Conservation (phyloP, 345 rosid species). For the Noccaea caerulescens region DNA sequence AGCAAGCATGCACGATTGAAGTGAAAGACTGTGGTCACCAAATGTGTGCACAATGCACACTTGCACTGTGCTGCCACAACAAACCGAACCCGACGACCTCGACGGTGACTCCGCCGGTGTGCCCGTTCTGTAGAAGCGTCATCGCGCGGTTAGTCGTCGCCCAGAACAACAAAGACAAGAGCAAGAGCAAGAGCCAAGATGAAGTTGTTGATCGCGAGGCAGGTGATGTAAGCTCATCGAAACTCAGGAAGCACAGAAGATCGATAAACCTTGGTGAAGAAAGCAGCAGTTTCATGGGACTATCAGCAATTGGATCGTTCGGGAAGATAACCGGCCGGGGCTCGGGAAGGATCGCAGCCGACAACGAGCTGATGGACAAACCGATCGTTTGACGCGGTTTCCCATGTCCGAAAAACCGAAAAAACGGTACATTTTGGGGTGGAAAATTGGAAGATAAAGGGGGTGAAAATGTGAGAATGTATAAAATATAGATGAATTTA, state of each 20-base stretch:
- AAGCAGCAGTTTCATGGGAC: slow-evolving; percentile 93
- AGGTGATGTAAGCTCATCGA: slow-evolving; percentile 62
- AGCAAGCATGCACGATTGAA: slow-evolving; percentile 92
- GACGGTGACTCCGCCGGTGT: slow-evolving; percentile 67
- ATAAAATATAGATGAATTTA: slow-evolving; percentile 41
- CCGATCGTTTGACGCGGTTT: slow-evolving; percentile 34
- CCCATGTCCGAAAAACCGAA: background rate
- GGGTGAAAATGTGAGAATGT: slow-evolving; percentile 40
- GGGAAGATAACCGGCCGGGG: slow-evolving; percentile 72
- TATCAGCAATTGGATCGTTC: slow-evolving; percentile 67
- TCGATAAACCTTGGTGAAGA: slow-evolving; percentile 79
- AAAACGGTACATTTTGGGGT: background rate
- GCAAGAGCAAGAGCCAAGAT: slow-evolving; percentile 42
- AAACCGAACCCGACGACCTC: slow-evolving; percentile 94
- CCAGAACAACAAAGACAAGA: slow-evolving; percentile 51
- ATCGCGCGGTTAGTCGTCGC: slow-evolving; percentile 71
- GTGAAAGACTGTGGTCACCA: slow-evolving; percentile 93
- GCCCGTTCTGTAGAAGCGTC: slow-evolving; percentile 95
- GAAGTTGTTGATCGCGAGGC: slow-evolving; percentile 56
- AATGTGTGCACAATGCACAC: slow-evolving; percentile 97
- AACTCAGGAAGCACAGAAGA: slow-evolving; percentile 64
- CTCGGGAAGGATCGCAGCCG: slow-evolving; percentile 73
- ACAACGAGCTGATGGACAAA: slow-evolving; percentile 65
- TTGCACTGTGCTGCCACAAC: slow-evolving; percentile 96
- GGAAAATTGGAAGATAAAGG: background rate